A percentile compares a stretch with the other conserved stretches of the same genome.
Conservation (phyloP, 2,329 filamentous ascomycete genomes). For the Colletotrichum acutatum region DNA sequence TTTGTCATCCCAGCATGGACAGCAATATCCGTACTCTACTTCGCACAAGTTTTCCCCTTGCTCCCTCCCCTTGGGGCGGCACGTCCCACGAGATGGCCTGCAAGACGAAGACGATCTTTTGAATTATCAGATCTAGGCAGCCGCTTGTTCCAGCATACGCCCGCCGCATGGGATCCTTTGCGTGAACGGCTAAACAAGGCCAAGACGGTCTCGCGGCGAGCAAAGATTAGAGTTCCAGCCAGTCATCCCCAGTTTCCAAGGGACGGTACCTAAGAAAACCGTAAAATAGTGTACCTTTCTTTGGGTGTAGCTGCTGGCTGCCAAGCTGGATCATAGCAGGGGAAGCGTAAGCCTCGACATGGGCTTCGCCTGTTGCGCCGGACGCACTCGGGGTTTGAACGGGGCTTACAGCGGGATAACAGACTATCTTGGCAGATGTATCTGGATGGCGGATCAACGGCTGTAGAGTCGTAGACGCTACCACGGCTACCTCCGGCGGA, state of each 20-base stretch:
- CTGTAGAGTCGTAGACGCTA: not conserved
- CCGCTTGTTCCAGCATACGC: not conserved
- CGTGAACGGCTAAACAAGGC: slow-evolving; percentile 16
- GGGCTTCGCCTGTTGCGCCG: slow-evolving; percentile 9
- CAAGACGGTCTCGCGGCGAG: slow-evolving; percentile 1
- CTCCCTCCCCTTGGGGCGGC: not conserved
- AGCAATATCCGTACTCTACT: not conserved
- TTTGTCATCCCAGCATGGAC: slow-evolving; percentile 23
- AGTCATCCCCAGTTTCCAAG: slow-evolving; percentile 7
- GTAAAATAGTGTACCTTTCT: not conserved
- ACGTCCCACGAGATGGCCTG: slow-evolving; percentile 1
- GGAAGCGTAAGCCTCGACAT: slow-evolving; percentile 12
- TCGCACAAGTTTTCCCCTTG: not conserved
- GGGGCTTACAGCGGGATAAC: not conserved
- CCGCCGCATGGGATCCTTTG: slow-evolving; percentile 1
- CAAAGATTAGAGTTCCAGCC: not conserved
- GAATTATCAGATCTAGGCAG: not conserved
- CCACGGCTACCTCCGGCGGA: slow-evolving; percentile 12
- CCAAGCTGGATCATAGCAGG: too few relatives aligned
- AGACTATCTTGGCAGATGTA: slow-evolving; percentile 1
- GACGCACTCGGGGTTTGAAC: not conserved
- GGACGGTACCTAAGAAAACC: not conserved
- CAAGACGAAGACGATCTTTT: not conserved
- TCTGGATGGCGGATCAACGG: not conserved
- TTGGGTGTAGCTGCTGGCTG: not conserved